Base-by-base conservation (phyloP, 768 basidiomycete genomes). In the Rhodotorula paludigena region DNA sequence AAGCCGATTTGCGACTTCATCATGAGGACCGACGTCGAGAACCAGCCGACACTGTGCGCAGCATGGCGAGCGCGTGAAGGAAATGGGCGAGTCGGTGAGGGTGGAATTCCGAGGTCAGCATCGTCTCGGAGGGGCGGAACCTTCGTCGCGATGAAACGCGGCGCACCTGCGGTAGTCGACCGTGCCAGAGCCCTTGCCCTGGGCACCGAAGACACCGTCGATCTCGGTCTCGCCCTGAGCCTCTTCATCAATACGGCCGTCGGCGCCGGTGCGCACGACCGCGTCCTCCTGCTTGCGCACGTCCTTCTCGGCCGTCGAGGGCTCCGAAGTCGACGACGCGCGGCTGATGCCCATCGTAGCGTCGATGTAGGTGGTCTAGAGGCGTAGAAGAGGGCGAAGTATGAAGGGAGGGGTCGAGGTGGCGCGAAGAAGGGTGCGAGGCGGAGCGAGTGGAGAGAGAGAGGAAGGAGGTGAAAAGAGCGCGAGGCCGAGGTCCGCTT, bases 191-290 rank as follows among this genome's bases (percentile, higher is more conserved):
- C 47, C 62, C 21, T 38, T 51, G 23, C 57, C 67, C 45, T 55
- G 51, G 23, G 38, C 57, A 4, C 67, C 67, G n/a, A 68, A 68
- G 23, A 68, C 67, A 10, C 62, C 67, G 62, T 68, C 67, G 51
- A 68, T 53, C 21, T 32, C 6, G 30, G 16, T 15, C 30, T 21
- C 42, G 30, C 33, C 20, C 33, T 33, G 38, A 20, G 30, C 36
- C 32, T 58, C 57, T 33, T 56, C 62, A 25, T 58, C 62, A 47
- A 48, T 55, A 6, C 42, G 56, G n/a, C 25, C 67, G 12, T 49
- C 57, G 25, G 49, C 33, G 30, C 51, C 56, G 28, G 35, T 55
- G 45, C 58, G 54, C 23, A 68, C 62, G 57, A 60, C 45, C 2
- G 36, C 44, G 25, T 52, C 60, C 25, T 56, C 60, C 38, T 53